Conservation (phyloP, 805 yeast genomes). For the Crinitomyces ghanaensis region DNA sequence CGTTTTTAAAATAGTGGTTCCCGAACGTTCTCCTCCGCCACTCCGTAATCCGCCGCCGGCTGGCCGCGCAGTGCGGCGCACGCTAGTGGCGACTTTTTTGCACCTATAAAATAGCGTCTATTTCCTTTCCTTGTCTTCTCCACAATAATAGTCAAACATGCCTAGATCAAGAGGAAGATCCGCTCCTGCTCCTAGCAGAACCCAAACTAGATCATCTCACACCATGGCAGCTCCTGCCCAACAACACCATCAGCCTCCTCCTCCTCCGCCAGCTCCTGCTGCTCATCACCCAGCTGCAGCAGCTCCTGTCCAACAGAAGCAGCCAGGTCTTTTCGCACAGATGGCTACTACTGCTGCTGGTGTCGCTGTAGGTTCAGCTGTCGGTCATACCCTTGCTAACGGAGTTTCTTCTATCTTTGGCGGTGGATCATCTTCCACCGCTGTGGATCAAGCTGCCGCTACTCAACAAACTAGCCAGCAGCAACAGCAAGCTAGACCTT, state of each 20-base stretch:
- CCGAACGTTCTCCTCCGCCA: too few relatives aligned
- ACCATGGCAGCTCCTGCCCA: conserved; percentile 39
- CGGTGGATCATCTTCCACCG: conserved; percentile 52
- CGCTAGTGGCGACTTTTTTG: too few relatives aligned
- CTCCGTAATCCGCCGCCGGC: too few relatives aligned
- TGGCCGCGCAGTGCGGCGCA: too few relatives aligned
- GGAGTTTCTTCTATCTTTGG: conserved; percentile 86
- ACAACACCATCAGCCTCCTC: conserved; percentile 33
- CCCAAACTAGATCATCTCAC: conserved; percentile 17
- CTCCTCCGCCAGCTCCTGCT: conserved; percentile 25
- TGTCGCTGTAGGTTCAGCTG: conserved; percentile 96
- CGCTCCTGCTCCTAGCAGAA: conserved; percentile 12
- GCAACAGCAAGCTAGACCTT: conserved; percentile 35
- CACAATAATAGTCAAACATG: conserved; percentile 9
- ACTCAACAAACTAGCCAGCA: conserved; percentile 25
- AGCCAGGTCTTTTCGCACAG: conserved; percentile 86
- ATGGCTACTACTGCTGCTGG: conserved; percentile 99
- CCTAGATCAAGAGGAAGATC: conserved; percentile 15
- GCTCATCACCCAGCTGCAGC: conserved; percentile 41
- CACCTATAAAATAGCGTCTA: too few relatives aligned
- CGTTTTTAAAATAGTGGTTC: too few relatives aligned
- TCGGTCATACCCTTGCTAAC: conserved; percentile 94
- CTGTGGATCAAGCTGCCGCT: conserved; percentile 37
- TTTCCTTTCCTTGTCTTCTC: too few relatives aligned
- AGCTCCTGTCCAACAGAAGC: conserved; percentile 32